Conservation (phyloP, 2,329 filamentous ascomycete genomes). For the Xylaria multiplex region DNA sequence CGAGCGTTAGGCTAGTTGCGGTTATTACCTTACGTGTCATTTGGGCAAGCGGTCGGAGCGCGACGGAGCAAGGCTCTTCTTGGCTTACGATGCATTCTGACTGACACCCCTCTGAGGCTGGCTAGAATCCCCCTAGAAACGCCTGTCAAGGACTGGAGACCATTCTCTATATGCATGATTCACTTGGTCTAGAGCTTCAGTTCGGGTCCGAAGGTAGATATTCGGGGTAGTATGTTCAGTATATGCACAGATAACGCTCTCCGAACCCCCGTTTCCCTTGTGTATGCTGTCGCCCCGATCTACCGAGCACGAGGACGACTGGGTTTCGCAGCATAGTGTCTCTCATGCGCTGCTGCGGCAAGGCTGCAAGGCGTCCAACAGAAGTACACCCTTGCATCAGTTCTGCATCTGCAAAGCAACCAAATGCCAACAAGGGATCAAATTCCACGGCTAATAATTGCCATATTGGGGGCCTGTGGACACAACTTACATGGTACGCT, state of each 20-base stretch:
- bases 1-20: constrained; percentile 3
- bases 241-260: constrained; percentile 15
- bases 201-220: constrained; percentile 19
- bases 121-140: constrained; percentile 1
- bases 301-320: constrained; percentile 18
- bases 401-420: constrained; percentile 28
- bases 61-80: constrained; percentile 13
- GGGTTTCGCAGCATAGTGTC: constrained; percentile 17
- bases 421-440: background rate
- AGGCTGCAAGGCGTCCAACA: constrained; percentile 32
- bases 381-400: constrained; percentile 10
- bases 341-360: constrained; percentile 16
- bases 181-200: background rate
- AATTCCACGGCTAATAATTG: constrained; percentile 5
- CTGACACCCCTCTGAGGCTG: constrained; percentile 10
- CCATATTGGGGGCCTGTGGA: background rate
- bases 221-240: background rate
- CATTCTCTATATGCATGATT: background rate
- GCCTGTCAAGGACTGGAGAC: background rate
- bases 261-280: constrained; percentile 13
- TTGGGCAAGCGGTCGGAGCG: constrained; percentile 7
- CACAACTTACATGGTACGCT: background rate
- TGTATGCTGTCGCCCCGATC: constrained; percentile 22
- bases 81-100: constrained; percentile 16
- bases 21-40: constrained; percentile 13